Evolutionary conservation across 1,284 basidiomycete genomes (phyloP), one percentile per base, ranked within the genome.

Genomic region (Microbotryum intermedium): DNA sequence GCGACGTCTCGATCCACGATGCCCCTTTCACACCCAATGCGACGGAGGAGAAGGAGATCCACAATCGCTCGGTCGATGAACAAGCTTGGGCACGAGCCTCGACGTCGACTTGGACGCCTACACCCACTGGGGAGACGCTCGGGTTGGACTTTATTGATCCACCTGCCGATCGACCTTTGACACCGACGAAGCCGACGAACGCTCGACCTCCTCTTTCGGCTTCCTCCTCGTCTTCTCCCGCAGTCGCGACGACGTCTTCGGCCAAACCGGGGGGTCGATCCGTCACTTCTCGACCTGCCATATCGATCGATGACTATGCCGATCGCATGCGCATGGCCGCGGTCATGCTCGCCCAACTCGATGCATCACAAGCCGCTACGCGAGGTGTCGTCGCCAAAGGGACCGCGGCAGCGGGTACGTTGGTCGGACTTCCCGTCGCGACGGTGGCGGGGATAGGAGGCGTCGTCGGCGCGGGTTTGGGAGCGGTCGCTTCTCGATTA

Each of bases 251-350:
- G n/a, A 29, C 28, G 21, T 46, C 47, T 7, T 49, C 25, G 23
- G 49, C 59, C 1, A 54, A 53, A 16, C 61, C 64, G 11, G 53
- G 54, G 10, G 61, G 60, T 1, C 62, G 67, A 47, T 52, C 63
- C n/a, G 50, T 64, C 21, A 54, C 71, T 9, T 61, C 66, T 18
- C 73, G 75, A 48, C 72, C 71, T 2, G 70, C 74, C 9, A 76
- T 79, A 60, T 77, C 78, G 2, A 78, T 98, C 30, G 93, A 98
- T 71, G 94, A 98, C 69, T 98, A 98, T 73, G 94, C 94, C 0
- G 90, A 97, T 71, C 84, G 94, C 48, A 98, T 98, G 94, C 85
- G 90, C 18, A 97, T 92, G 11, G 94, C 94, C 1, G 94, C 95
- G 4, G 86, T 98, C 70, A 97, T 99, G 94, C 84, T 99, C 25